Evolutionary conservation across 345 rosid genomes (phyloP).

Genomic region (Conringia planisiliqua): DNA sequence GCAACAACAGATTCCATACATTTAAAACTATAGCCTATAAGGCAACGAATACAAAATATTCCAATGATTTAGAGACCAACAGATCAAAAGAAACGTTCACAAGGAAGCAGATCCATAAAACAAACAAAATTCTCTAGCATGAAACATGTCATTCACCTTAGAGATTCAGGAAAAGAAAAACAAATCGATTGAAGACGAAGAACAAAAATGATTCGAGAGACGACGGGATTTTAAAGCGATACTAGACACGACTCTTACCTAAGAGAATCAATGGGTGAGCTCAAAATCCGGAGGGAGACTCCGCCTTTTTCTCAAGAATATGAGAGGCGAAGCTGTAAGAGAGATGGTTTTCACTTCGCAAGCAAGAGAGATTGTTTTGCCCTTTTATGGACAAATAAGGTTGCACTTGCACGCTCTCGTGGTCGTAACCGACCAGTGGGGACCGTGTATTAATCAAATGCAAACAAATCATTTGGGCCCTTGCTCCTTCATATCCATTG

Average conservation of each 20-base stretch:
- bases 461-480: not conserved
- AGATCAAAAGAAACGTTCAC: not conserved
- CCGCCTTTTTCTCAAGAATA: conserved; percentile 39
- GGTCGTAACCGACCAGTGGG: conserved; percentile 6
- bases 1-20: not conserved
- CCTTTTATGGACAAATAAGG: conserved; percentile 36
- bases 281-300: conserved; percentile 22
- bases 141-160: not conserved
- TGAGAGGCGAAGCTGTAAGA: conserved; percentile 15
- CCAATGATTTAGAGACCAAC: not conserved
- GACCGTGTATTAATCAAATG: not conserved
- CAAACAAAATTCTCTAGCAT: too few species aligned
- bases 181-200: not conserved
- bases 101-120: not conserved
- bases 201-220: not conserved
- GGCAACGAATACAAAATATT: not conserved
- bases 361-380: not conserved
- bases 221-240: not conserved
- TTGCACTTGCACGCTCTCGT: not conserved
- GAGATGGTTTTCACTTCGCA: not conserved
- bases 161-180: not conserved
- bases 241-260: not conserved
- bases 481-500: not conserved
- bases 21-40: not conserved
- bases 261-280: conserved; percentile 15